Evolutionary conservation across 768 basidiomycete species (phyloP).

Genomic region (Aureoboletus auriporus): DNA sequence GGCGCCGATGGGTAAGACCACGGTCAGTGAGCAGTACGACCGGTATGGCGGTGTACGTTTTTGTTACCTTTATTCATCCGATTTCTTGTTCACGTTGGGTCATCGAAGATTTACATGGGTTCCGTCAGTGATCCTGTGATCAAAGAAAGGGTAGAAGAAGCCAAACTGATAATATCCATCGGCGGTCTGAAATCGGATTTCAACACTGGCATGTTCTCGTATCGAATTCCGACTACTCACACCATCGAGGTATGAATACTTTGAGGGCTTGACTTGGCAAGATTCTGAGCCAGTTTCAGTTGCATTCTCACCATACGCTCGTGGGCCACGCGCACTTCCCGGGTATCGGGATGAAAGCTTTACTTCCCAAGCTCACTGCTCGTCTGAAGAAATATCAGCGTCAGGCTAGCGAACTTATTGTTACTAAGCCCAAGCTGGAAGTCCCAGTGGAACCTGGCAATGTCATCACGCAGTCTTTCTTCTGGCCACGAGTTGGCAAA

Average conservation of each 20-base stretch:
- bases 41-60: conserved; percentile 76
- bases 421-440: conserved; percentile 38
- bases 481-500: conserved; percentile 75
- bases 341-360: conserved; percentile 68
- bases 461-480: conserved; percentile 69
- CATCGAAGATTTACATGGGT: conserved; percentile 69
- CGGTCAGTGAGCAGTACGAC: conserved; percentile 62
- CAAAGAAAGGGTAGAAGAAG: conserved; percentile 67
- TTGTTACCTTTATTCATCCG: neutral
- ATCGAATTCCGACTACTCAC: conserved; percentile 53
- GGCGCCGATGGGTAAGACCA: conserved; percentile 80
- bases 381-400: conserved; percentile 42
- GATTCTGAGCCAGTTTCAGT: conserved; percentile 34
- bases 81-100: neutral
- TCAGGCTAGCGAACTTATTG: conserved; percentile 39
- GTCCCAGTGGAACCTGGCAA: conserved; percentile 49
- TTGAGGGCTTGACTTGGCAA: neutral
- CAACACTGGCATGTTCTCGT: conserved; percentile 87
- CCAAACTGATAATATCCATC: conserved; percentile 73
- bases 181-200: conserved; percentile 73
- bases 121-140: conserved; percentile 61
- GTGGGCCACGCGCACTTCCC: conserved; percentile 63
- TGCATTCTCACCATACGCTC: conserved; percentile 71
- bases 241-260: conserved; percentile 55
- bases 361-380: conserved; percentile 69